Conservation (phyloP, 305 asterid genomes). For the Fraxinus sp. region DNA sequence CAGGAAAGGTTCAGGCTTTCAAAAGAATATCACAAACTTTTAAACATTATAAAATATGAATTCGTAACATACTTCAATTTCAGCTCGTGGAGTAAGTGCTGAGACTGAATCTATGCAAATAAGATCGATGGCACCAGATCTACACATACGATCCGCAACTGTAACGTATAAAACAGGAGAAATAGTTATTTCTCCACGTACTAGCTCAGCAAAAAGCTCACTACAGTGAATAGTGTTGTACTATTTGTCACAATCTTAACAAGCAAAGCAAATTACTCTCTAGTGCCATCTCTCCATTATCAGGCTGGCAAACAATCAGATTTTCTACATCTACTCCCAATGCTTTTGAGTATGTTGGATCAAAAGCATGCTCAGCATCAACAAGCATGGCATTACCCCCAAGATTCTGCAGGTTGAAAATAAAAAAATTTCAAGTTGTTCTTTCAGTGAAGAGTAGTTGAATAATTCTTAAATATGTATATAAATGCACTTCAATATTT, state of each 20-base stretch:
- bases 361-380: conserved; percentile 99
- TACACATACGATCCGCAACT: conserved; percentile 99
- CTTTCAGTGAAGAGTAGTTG: conserved; percentile 9
- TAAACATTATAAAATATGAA: conserved; percentile 19
- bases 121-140: conserved; percentile 99
- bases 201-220: conserved; percentile 16
- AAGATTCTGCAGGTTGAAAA: conserved; percentile 58
- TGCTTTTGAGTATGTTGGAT: conserved; percentile 94
- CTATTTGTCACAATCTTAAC: conserved; percentile 22
- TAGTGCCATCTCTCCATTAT: conserved; percentile 99
- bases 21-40: conserved; percentile 11
- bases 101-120: conserved; percentile 99
- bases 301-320: conserved; percentile 98
- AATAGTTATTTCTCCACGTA: neutral
- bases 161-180: conserved; percentile 33
- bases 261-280: conserved; percentile 66
- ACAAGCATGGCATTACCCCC: conserved; percentile 99
- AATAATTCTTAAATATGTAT: neutral
- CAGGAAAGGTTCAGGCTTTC: conserved; percentile 7
- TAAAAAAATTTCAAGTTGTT: conserved; percentile 27
- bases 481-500: neutral
- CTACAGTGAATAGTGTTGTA: neutral
- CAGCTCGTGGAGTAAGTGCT: conserved; percentile 99
- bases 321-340: conserved; percentile 97
- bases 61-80: conserved; percentile 72